phyloP scores from a whole-genome alignment of 139 green algal genomes.

The Chlorella sorokiniana region DNA sequence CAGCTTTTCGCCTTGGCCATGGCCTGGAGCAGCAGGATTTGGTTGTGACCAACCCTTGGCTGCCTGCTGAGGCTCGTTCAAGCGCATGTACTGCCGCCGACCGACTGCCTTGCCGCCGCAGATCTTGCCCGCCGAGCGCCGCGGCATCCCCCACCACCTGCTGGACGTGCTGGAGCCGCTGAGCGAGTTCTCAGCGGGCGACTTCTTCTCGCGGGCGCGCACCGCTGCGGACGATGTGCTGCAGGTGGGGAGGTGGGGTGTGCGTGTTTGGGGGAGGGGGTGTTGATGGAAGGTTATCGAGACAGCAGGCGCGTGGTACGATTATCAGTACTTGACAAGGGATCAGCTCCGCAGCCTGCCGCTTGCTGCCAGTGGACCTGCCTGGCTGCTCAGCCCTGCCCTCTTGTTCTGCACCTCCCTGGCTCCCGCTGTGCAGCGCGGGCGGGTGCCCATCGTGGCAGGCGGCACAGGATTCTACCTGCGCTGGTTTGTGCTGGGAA shows the following conservation, averaged over 20 bases:
- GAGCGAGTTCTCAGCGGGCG: constrained; percentile 87
- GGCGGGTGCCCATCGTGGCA: constrained; percentile 82
- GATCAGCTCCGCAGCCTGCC: no score
- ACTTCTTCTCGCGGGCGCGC: constrained; percentile 77
- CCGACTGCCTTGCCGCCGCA: constrained; percentile 33
- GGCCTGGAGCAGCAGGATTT: no score
- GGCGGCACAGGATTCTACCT: constrained; percentile 97
- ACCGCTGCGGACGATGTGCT: constrained; percentile 77
- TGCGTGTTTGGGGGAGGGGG: neutral
- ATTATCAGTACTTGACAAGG: no score
- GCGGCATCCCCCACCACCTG: constrained; percentile 90
- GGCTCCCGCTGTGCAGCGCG: constrained; percentile 48
- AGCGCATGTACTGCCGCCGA: neutral
- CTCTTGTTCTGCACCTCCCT: neutral
- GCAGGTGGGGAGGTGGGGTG: neutral
- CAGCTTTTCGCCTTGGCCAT: no score
- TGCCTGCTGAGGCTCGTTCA: neutral
- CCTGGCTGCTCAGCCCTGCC: neutral
- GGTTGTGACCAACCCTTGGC: no score
- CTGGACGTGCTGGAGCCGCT: constrained; percentile 80
- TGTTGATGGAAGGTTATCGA: no score
- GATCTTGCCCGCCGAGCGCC: constrained; percentile 57
- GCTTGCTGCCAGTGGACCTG: no score
- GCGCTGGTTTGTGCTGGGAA: constrained; percentile 85
- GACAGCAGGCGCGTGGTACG: no score